These are phyloP conservation scores for Geranium brycei DNA, from an alignment of 345 rosid species.

Conservation along the genomic window DNA sequence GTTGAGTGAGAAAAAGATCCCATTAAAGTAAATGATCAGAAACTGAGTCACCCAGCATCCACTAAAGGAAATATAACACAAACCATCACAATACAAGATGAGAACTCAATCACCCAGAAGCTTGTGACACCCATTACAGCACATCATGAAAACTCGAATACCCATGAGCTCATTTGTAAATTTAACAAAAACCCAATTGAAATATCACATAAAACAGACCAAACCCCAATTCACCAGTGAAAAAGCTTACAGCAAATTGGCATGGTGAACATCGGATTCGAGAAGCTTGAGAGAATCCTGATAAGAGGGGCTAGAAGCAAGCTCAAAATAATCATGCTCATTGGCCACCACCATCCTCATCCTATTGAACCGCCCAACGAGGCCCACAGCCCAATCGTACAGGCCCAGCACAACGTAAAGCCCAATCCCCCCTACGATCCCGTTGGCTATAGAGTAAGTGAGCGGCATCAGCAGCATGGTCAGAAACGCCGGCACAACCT, in stretches of 20 bases:
- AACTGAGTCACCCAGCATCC: too few species aligned
- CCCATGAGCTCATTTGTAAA: too few species aligned
- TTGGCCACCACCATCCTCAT: conserved; percentile 35
- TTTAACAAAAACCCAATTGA: too few species aligned
- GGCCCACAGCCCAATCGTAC: conserved; percentile 27
- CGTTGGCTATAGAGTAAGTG: conserved; percentile 74
- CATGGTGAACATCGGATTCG: conserved; percentile 36
- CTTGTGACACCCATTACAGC: too few species aligned
- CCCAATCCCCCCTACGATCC: conserved; percentile 75
- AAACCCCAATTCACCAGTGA: neutral
- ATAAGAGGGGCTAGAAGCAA: conserved; percentile 21
- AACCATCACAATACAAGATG: too few species aligned
- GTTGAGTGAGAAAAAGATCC: too few species aligned
- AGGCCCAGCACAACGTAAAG: conserved; percentile 45
- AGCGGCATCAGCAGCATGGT: conserved; percentile 81
- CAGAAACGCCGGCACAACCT: conserved; percentile 68
- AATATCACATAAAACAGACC: too few species aligned
- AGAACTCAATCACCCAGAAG: too few species aligned
- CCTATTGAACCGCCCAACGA: conserved; percentile 23
- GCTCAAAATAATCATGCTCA: conserved; percentile 32
- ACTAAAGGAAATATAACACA: too few species aligned
- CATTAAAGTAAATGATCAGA: too few species aligned
- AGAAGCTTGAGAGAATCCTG: conserved; percentile 32
- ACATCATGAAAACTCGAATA: too few species aligned
- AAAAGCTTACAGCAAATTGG: conserved; percentile 32